Conservation (phyloP, 768 basidiomycete species). For the Cystoderma amianthinum region DNA sequence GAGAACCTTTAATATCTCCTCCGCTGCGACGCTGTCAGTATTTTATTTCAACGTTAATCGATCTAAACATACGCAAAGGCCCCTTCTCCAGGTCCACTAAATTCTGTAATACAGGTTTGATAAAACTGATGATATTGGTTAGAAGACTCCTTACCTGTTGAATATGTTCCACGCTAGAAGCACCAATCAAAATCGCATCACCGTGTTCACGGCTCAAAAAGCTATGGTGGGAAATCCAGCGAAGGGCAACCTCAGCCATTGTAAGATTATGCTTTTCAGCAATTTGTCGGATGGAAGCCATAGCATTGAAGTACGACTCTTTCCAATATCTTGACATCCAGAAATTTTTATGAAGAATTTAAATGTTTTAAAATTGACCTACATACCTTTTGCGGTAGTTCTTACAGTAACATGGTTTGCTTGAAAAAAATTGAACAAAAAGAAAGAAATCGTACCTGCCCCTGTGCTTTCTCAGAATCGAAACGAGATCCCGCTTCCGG, state of each 20-base stretch:
- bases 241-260: slow-evolving; percentile 46
- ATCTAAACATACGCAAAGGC: slow-evolving; percentile 35
- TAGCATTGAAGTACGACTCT: slow-evolving; percentile 41
- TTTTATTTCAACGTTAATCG: not conserved
- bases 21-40: slow-evolving; percentile 18
- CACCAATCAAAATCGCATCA: slow-evolving; percentile 56
- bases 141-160: slow-evolving; percentile 28
- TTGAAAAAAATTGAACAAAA: too few species aligned
- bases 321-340: slow-evolving; percentile 40
- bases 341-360: slow-evolving; percentile 1
- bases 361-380: slow-evolving; percentile 1
- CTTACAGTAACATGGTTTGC: too few species aligned
- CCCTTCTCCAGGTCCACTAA: slow-evolving; percentile 48
- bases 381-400: slow-evolving; percentile 32
- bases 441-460: slow-evolving; percentile 24
- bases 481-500: slow-evolving; percentile 52
- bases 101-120: slow-evolving; percentile 22
- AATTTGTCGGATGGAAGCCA: slow-evolving; percentile 33
- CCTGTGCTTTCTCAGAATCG: slow-evolving; percentile 37
- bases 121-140: not conserved
- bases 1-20: slow-evolving; percentile 42
- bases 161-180: slow-evolving; percentile 49
- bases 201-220: slow-evolving; percentile 37
- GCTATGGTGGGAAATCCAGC: slow-evolving; percentile 60
- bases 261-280: slow-evolving; percentile 39